Evolutionary conservation across 441 rosid species (phyloP).

Genomic region (Cnidoscolus chayamansa): DNA sequence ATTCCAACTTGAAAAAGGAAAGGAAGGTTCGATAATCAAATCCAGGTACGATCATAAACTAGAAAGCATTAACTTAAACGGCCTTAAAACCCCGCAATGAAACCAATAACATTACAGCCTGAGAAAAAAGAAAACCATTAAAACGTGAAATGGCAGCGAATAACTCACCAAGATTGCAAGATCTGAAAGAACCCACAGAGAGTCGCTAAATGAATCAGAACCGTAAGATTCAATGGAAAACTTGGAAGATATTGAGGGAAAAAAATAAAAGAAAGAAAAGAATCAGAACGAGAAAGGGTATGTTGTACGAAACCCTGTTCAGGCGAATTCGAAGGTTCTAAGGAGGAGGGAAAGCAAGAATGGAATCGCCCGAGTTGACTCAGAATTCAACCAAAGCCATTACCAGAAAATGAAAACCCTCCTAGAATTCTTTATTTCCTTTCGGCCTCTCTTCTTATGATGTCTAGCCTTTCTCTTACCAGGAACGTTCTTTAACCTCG

Average conservation of each 20-base stretch:
- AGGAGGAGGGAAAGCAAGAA: neutral
- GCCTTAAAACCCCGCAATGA: neutral
- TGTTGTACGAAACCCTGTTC: neutral
- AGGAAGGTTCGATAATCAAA: neutral
- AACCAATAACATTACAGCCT: neutral
- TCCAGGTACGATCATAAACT: neutral
- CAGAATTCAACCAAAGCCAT: constrained; percentile 12
- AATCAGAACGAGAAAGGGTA: neutral
- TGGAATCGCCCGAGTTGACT: constrained; percentile 36
- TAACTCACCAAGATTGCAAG: constrained; percentile 22
- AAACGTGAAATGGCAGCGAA: neutral
- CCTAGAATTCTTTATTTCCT: neutral
- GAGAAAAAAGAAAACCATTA: neutral
- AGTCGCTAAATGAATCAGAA: constrained; percentile 1
- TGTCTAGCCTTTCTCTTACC: neutral
- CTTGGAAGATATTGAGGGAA: neutral
- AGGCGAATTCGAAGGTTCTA: neutral
- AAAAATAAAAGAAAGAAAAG: neutral
- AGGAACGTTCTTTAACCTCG: constrained; percentile 35
- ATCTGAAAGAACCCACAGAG: constrained; percentile 9
- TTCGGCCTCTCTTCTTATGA: constrained; percentile 4
- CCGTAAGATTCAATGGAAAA: neutral
- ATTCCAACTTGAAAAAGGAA: no score
- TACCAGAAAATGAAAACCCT: constrained; percentile 11
- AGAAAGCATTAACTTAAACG: neutral